Evolutionary conservation across 1,139 yeast species (phyloP), one percentile per base, ranked within the genome.

Genomic region (Suhomyces bolitotheri): DNA sequence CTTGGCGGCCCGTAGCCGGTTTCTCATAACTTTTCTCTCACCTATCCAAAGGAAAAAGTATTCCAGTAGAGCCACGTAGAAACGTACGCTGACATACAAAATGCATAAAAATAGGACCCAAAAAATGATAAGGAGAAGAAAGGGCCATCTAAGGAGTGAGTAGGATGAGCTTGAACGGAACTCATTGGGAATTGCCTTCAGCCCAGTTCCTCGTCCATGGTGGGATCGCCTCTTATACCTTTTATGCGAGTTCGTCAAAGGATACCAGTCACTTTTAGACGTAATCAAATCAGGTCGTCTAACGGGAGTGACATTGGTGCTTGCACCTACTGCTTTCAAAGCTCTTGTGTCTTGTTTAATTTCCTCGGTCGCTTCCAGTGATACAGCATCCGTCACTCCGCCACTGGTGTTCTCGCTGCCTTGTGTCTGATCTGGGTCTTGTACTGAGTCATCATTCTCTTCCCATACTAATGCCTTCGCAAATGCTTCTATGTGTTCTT

Each of bases 231-330:
- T 36, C 16, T 37, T 30, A 36, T 24, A 40, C 40, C 33, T 29
- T 31, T 32, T 33, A 41, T 25, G 28, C 20, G 17, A 66, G 13
- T 44, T 58, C 27, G 70, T 64, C 3, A 80, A 62, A 0, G 89
- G 89, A 13, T 75, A 75, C 90, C 89, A 82, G 53, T 82, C 89
- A 45, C 75, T 76, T 46, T 74, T 72, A 3, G 88, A 80, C 0
- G 76, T 56, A 33, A 82, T 80, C 47, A 68, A 46, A 35, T 53
- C 62, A 2, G 60, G 64, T 35, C 44, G 35, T 16, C 30, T 38
- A 15, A 33, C 22, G 4, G 38, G 11, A 16, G 25, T 25, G 16
- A 28, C 16, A 2, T 27, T 29, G 12, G 36, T 13, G 6, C 28
- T 32, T 15, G 27, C 7, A 6, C 31, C 33, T 4, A 26, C 20